Evolutionary conservation across 108 stramenopile species (phyloP).

Genomic region (Pseudonitzschia delicatissima): DNA sequence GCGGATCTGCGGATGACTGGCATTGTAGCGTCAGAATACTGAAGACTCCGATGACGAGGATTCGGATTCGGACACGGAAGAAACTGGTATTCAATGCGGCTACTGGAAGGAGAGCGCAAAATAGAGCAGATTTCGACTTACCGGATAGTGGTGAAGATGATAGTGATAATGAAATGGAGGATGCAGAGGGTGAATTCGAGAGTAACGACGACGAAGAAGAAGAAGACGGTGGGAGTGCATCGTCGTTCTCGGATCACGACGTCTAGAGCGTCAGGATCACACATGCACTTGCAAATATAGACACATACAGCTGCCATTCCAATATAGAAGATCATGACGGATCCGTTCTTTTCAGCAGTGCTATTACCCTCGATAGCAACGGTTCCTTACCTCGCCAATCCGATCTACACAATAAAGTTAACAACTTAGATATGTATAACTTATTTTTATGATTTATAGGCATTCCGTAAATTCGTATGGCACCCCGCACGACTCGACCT

Average conservation of each 20-base stretch:
- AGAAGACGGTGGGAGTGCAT: not conserved
- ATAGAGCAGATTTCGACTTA: not conserved
- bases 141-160: conserved; percentile 13
- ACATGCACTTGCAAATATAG: not conserved
- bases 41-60: conserved; percentile 24
- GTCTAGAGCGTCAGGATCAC: not conserved
- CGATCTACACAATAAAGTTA: too few relatives aligned
- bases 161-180: conserved; percentile 29
- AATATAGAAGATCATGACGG: not conserved
- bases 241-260: conserved; percentile 26
- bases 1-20: conserved; percentile 48
- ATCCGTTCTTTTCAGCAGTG: not conserved
- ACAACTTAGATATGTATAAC: too few relatives aligned
- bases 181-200: conserved; percentile 7
- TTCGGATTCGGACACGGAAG: conserved; percentile 10
- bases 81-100: not conserved
- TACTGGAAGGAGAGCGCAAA: not conserved
- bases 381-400: too few relatives aligned
- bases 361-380: too few relatives aligned
- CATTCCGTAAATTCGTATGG: too few relatives aligned
- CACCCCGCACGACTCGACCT: too few relatives aligned
- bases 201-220: conserved; percentile 1
- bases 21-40: conserved; percentile 7
- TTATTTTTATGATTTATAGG: too few relatives aligned
- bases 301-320: not conserved